Evolutionary conservation across 495 filamentous ascomycete genomes (phyloP).

Genomic region (Penicillium psychrofluorescens): DNA sequence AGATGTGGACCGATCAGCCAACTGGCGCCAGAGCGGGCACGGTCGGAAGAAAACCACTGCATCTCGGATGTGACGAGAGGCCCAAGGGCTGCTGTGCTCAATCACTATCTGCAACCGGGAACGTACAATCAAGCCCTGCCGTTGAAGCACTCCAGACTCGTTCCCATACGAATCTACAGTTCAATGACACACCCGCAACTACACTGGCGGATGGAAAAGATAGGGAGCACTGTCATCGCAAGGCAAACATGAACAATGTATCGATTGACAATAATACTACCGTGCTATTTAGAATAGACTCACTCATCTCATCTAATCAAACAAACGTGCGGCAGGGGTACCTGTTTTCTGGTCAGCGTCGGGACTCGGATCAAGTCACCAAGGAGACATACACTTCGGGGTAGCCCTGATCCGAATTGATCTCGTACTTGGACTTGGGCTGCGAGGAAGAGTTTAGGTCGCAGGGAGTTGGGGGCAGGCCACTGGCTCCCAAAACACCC

Average conservation of each 20-base stretch:
- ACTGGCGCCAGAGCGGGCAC: too few relatives aligned
- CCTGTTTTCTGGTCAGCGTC: slow-evolving; percentile 25
- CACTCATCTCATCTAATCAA: slow-evolving; percentile 19
- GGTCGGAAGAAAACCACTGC: too few relatives aligned
- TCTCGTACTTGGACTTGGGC: slow-evolving; percentile 39
- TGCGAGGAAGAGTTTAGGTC: slow-evolving; percentile 41
- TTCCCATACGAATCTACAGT: too few relatives aligned
- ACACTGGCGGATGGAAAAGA: not conserved
- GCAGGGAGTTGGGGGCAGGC: slow-evolving; percentile 77
- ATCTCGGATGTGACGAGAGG: too few relatives aligned
- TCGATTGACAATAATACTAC: not conserved
- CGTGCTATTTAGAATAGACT: not conserved
- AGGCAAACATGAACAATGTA: not conserved
- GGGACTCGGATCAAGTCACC: not conserved
- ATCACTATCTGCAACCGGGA: too few relatives aligned
- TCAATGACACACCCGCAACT: not conserved
- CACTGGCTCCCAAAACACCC: slow-evolving; percentile 62
- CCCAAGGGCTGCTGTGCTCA: too few relatives aligned
- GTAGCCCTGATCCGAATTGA: slow-evolving; percentile 40
- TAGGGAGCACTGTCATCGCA: not conserved
- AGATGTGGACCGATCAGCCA: too few relatives aligned
- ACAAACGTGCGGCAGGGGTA: slow-evolving; percentile 50
- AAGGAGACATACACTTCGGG: slow-evolving; percentile 37
- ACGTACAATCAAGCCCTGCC: too few relatives aligned
- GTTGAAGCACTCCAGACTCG: too few relatives aligned